phyloP scores from a whole-genome alignment of 495 filamentous ascomycete species.

The Lasiosphaeria miniovina region DNA sequence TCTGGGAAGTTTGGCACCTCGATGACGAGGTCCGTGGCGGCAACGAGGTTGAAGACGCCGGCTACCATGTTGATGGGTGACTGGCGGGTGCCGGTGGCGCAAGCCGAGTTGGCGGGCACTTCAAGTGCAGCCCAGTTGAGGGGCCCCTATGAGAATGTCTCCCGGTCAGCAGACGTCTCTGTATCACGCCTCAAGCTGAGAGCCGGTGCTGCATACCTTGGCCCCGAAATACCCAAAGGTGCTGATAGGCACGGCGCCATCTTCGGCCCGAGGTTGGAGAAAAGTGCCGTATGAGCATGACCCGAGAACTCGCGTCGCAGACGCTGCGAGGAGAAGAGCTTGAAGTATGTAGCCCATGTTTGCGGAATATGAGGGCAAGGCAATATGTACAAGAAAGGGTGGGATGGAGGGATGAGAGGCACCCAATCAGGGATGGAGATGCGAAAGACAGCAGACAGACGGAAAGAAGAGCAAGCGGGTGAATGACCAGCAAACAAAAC shows the following conservation, averaged over 20 bases:
- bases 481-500: conserved; percentile 6
- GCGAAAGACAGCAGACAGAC: neutral
- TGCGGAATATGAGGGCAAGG: neutral
- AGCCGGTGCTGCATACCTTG: conserved; percentile 17
- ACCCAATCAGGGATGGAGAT: neutral
- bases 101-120: conserved; percentile 38
- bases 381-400: neutral
- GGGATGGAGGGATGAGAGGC: neutral
- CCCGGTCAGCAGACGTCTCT: neutral
- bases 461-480: conserved; percentile 4
- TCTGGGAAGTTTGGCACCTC: conserved; percentile 33
- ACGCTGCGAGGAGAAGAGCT: conserved; percentile 23
- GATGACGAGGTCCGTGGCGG: conserved; percentile 35
- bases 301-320: conserved; percentile 26
- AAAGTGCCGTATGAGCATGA: conserved; percentile 31
- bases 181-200: neutral
- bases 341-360: conserved; percentile 17
- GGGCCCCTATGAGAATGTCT: conserved; percentile 39
- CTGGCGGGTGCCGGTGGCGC: conserved; percentile 54
- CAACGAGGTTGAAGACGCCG: conserved; percentile 41
- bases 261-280: conserved; percentile 36
- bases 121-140: conserved; percentile 57
- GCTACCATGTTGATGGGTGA: conserved; percentile 59
- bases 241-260: conserved; percentile 27
- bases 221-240: conserved; percentile 51